These are phyloP conservation scores for Podospora anserina DNA, from an alignment of 495 filamentous ascomycete species.

Conservation along the genomic window DNA sequence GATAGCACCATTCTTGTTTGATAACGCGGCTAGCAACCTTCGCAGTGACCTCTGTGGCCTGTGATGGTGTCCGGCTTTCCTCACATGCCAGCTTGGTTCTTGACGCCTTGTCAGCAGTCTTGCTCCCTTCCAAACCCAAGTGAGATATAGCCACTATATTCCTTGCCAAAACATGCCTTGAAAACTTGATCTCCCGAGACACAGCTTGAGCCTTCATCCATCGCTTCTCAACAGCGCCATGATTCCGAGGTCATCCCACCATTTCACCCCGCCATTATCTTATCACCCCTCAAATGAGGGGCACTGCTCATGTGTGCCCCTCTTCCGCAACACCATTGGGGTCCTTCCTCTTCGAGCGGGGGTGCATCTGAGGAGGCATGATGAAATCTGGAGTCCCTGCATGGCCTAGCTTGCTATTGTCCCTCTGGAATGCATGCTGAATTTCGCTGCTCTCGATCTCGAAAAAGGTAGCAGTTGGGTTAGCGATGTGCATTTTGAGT, in stretches of 20 bases:
- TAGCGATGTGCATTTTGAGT: not conserved
- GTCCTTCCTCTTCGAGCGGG: constrained; percentile 3
- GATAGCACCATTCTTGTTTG: not conserved
- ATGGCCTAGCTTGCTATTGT: not conserved
- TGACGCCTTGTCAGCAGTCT: not conserved
- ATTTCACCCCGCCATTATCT: constrained; percentile 23
- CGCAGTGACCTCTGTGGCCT: not conserved
- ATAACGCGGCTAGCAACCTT: not conserved
- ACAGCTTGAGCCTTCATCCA: not conserved
- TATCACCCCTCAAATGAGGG: constrained; percentile 29
- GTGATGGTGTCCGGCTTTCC: not conserved
- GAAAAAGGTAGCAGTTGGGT: not conserved
- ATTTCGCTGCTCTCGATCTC: not conserved
- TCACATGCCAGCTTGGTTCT: not conserved
- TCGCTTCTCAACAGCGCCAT: constrained; percentile 11
- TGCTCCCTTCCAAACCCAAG: not conserved
- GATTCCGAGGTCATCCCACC: not conserved
- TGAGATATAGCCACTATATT: no score
- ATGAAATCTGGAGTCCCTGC: not conserved
- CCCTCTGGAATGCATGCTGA: not conserved
- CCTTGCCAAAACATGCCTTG: no score
- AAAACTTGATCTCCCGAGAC: not conserved
- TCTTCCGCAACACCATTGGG: constrained; percentile 2
- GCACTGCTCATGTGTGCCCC: constrained; percentile 11
- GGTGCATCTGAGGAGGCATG: not conserved